Evolutionary conservation across 805 yeast genomes (phyloP).

Genomic region (Lachancea quebecensis): DNA sequence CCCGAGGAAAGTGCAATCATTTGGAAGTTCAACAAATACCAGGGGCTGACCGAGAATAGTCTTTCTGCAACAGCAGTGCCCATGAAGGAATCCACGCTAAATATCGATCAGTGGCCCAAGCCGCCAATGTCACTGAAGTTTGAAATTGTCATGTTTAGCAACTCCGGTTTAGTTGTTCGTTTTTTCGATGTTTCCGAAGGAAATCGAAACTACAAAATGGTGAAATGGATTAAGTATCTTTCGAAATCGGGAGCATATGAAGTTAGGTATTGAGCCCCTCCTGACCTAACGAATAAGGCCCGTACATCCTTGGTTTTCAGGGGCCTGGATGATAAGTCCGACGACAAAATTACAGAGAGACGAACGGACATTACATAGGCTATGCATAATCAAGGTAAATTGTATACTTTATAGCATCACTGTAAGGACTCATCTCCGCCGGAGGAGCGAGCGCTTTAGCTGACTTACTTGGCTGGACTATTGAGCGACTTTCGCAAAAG

Average conservation of each 20-base stretch:
- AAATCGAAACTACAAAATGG: conserved; percentile 51
- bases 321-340: too few species aligned
- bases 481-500: too few species aligned
- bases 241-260: conserved; percentile 78
- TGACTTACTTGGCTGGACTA: too few species aligned
- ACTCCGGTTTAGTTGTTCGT: conserved; percentile 69
- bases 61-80: conserved; percentile 49
- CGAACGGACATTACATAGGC: too few species aligned
- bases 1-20: conserved; percentile 56
- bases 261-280: conserved; percentile 46
- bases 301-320: too few species aligned
- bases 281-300: too few species aligned
- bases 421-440: too few species aligned
- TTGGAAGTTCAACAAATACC: conserved; percentile 66
- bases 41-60: conserved; percentile 59
- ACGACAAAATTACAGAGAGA: too few species aligned
- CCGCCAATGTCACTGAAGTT: conserved; percentile 75
- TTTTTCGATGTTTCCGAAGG: conserved; percentile 60
- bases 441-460: too few species aligned
- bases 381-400: too few species aligned
- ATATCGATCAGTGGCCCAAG: conserved; percentile 46
- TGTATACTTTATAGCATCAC: too few species aligned
- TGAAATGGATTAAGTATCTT: conserved; percentile 82
- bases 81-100: conserved; percentile 20
- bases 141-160: conserved; percentile 62